Conservation (phyloP, 2,329 filamentous ascomycete genomes). For the Exophiala sp. region DNA sequence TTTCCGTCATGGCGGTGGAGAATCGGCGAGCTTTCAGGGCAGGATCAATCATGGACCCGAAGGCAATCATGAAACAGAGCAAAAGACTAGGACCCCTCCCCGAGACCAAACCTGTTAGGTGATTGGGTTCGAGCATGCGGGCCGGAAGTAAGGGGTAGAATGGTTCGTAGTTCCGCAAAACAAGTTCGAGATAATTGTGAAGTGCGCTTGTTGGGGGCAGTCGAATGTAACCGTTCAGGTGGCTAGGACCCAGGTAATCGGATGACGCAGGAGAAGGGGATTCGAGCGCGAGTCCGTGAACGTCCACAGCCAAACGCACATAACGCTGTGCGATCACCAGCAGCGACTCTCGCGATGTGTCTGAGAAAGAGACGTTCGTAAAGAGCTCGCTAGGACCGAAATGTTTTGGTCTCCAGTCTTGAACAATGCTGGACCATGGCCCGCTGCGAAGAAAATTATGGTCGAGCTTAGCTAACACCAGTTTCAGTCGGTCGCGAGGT, state of each 20-base stretch:
- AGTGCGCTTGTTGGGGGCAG: background rate
- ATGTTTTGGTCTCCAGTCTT: background rate
- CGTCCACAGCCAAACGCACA: background rate
- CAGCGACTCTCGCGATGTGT: conserved; percentile 1
- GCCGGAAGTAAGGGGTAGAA: conserved; percentile 1
- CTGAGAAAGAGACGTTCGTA: background rate
- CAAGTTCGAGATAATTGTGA: background rate
- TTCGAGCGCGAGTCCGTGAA: background rate
- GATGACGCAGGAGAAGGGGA: background rate
- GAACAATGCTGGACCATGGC: background rate
- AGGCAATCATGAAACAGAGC: conserved; percentile 3
- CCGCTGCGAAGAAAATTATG: background rate
- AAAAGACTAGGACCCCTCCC: background rate
- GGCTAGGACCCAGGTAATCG: background rate
- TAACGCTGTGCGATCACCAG: background rate
- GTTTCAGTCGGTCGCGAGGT: background rate
- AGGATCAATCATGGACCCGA: conserved; percentile 5
- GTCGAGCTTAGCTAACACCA: background rate
- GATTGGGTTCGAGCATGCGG: background rate
- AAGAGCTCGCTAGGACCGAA: background rate
- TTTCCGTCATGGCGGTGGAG: conserved; percentile 1
- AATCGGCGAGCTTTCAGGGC: background rate
- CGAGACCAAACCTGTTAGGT: background rate
- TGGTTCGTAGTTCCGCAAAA: conserved; percentile 1
- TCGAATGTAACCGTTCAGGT: background rate